Evolutionary conservation across 2,329 filamentous ascomycete genomes (phyloP).

Genomic region (Cladosporium oxysporum): DNA sequence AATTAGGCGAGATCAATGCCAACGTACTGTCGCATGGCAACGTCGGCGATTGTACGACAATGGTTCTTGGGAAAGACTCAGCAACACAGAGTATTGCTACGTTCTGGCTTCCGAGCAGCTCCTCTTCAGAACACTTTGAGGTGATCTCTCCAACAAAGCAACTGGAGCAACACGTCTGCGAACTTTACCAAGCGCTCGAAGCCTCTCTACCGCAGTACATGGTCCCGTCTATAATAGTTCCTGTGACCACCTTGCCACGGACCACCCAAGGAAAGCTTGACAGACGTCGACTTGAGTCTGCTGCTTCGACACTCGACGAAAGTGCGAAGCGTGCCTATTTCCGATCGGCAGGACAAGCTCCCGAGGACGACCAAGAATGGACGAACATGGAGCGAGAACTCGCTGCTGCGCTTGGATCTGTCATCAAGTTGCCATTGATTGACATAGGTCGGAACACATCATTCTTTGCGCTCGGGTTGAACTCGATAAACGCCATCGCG

Average conservation of each 20-base stretch:
- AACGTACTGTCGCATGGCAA: slow-evolving; percentile 55
- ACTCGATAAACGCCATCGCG: slow-evolving; percentile 79
- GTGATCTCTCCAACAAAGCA: slow-evolving; percentile 7
- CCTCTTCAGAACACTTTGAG: not conserved
- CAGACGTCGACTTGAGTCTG: slow-evolving; percentile 52
- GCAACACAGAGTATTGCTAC: slow-evolving; percentile 56
- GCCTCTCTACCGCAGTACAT: slow-evolving; percentile 70
- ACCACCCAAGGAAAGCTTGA: slow-evolving; percentile 77
- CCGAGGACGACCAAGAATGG: slow-evolving; percentile 47
- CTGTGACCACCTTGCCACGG: slow-evolving; percentile 67
- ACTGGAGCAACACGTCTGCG: slow-evolving; percentile 35
- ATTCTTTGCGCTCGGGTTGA: slow-evolving; percentile 75
- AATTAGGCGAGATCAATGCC: slow-evolving; percentile 73
- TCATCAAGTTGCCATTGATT: slow-evolving; percentile 39
- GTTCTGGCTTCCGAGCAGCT: slow-evolving; percentile 64
- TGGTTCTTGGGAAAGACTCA: slow-evolving; percentile 54
- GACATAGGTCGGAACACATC: slow-evolving; percentile 66
- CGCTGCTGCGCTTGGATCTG: slow-evolving; percentile 46
- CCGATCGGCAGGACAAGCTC: slow-evolving; percentile 35
- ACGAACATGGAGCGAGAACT: slow-evolving; percentile 60
- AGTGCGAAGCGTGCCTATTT: slow-evolving; percentile 48
- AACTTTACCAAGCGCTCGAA: slow-evolving; percentile 58
- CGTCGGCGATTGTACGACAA: slow-evolving; percentile 64
- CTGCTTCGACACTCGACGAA: slow-evolving; percentile 51
- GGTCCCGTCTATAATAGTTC: slow-evolving; percentile 73